A percentile compares a stretch with the other conserved stretches of the same genome.
Evolutionary conservation across 352 stramenopile genomes (phyloP).

Genomic region (Phytophthora melonis): DNA sequence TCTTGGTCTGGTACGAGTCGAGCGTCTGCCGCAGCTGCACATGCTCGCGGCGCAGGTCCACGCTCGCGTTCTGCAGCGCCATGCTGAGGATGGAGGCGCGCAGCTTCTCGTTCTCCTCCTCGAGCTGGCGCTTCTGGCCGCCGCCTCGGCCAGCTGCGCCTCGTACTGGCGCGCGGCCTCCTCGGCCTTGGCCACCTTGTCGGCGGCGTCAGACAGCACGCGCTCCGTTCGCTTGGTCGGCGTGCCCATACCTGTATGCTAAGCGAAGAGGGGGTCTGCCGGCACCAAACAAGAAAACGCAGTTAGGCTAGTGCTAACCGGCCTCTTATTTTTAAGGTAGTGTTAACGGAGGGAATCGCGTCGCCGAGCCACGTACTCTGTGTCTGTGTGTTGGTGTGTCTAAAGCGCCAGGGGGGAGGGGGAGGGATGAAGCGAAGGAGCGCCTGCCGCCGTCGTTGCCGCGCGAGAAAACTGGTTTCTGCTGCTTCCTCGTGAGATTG

Average conservation of each 20-base stretch:
- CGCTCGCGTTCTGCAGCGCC: conserved; percentile 79
- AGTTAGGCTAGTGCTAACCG: background rate
- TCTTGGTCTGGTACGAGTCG: conserved; percentile 90
- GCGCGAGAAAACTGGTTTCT: conserved; percentile 35
- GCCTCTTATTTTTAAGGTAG: background rate
- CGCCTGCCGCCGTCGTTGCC: conserved; percentile 15
- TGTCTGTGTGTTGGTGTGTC: background rate
- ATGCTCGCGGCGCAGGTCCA: conserved; percentile 83
- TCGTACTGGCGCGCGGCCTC: conserved; percentile 68
- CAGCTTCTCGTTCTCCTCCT: conserved; percentile 87
- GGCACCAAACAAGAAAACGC: background rate
- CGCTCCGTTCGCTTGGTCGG: conserved; percentile 61
- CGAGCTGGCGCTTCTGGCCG: conserved; percentile 75
- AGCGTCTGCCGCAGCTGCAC: conserved; percentile 86
- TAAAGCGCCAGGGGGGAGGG: background rate
- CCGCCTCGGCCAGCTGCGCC: conserved; percentile 54
- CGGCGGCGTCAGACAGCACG: conserved; percentile 74
- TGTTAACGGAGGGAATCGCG: background rate
- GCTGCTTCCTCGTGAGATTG: conserved; percentile 22
- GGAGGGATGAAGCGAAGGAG: conserved; percentile 6
- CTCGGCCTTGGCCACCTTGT: conserved; percentile 80
- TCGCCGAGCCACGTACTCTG: background rate
- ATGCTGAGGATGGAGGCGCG: conserved; percentile 80
- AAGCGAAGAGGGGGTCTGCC: background rate
- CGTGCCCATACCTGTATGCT: conserved; percentile 53